phyloP scores from a whole-genome alignment of 2,329 filamentous ascomycete genomes.

The Pestalotiopsis sp. region DNA sequence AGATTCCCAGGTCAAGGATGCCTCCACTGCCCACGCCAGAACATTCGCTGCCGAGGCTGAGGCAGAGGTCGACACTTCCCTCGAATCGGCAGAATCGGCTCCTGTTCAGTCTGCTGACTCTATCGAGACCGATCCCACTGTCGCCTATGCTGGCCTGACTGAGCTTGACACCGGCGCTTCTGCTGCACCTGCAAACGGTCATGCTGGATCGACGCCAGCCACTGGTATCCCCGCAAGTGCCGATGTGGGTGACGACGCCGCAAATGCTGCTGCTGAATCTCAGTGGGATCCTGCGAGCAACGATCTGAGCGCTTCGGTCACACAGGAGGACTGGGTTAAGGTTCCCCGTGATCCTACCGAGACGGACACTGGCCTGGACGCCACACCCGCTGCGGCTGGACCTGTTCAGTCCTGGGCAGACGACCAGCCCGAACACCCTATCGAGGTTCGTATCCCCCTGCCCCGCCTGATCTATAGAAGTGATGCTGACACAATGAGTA shows the following conservation, averaged over 20 bases:
- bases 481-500: slow-evolving; percentile 9
- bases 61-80: slow-evolving; percentile 35
- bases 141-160: slow-evolving; percentile 67
- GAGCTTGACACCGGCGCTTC: slow-evolving; percentile 61
- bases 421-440: slow-evolving; percentile 64
- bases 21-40: slow-evolving; percentile 52
- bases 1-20: slow-evolving; percentile 64
- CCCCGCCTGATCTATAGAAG: background rate
- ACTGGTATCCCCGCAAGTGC: slow-evolving; percentile 51
- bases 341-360: slow-evolving; percentile 74
- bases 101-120: slow-evolving; percentile 28
- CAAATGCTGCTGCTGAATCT: slow-evolving; percentile 64
- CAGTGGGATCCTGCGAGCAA: slow-evolving; percentile 62
- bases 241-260: slow-evolving; percentile 53
- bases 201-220: slow-evolving; percentile 38
- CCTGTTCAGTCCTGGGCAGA: slow-evolving; percentile 80
- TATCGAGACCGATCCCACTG: slow-evolving; percentile 64
- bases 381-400: slow-evolving; percentile 58
- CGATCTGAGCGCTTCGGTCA: slow-evolving; percentile 43
- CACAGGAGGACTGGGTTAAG: slow-evolving; percentile 75
- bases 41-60: slow-evolving; percentile 19
- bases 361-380: slow-evolving; percentile 67
- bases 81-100: slow-evolving; percentile 35
- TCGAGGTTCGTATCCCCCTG: slow-evolving; percentile 40
- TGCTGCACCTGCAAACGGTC: slow-evolving; percentile 43